Percentiles rank a stretch among this genome's conserved stretches.
phyloP scores from a whole-genome alignment of 306 rosid genomes.

The Luffa aegyptiaca region DNA sequence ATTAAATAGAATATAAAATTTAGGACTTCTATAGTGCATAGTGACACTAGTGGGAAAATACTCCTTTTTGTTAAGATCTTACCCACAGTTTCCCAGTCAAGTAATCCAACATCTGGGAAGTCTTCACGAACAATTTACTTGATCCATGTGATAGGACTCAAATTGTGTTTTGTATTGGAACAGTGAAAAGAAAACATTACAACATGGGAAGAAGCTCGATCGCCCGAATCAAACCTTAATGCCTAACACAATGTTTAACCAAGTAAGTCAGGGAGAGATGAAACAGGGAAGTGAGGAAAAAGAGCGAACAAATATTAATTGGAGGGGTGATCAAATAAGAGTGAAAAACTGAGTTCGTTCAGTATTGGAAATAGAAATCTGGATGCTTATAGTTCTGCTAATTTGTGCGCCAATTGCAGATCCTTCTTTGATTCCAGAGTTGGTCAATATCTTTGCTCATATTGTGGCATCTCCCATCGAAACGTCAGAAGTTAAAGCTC shows the following conservation, averaged over 20 bases:
- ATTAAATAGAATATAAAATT: not conserved
- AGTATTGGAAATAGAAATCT: not conserved
- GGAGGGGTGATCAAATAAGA: not conserved
- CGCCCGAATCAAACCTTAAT: not conserved
- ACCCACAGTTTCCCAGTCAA: not conserved
- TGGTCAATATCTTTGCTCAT: constrained; percentile 88
- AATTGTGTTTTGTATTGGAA: not conserved
- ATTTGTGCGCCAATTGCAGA: constrained; percentile 38
- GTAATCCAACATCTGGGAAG: not conserved
- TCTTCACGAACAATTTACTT: not conserved
- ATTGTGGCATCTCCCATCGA: constrained; percentile 81
- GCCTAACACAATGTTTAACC: not conserved
- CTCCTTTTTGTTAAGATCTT: not conserved
- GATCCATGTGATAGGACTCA: not conserved
- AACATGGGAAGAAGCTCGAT: not conserved
- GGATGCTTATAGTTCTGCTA: not conserved
- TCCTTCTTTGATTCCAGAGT: constrained; percentile 80
- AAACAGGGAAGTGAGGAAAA: not conserved
- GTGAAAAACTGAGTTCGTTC: not conserved
- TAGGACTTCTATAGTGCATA: not conserved
- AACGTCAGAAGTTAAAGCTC: constrained; percentile 74
- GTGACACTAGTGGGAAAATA: not conserved
- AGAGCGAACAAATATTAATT: not conserved
- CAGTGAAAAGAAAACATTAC: not conserved
- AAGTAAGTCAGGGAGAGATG: not conserved